A percentile compares a stretch with the other conserved stretches of the same genome.
Conservation (phyloP, 352 stramenopile genomes). For the Globisporangium rhizosaccharum region DNA sequence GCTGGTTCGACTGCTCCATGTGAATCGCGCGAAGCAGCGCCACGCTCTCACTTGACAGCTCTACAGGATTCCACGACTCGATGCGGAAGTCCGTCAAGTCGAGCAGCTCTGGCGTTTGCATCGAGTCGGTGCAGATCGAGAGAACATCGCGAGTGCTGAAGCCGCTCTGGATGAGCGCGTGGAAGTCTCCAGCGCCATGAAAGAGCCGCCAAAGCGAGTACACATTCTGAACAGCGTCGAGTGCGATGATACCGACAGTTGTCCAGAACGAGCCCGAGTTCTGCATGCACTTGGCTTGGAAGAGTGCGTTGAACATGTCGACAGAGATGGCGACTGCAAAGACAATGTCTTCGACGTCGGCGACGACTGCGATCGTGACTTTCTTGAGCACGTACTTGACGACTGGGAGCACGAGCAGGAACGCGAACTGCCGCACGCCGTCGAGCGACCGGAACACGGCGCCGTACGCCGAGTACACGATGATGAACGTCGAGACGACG, state of each 20-base stretch:
- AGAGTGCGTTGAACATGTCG: conserved; percentile 15
- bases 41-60: not conserved
- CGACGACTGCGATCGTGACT: not conserved
- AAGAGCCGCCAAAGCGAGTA: conserved; percentile 3
- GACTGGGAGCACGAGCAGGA: conserved; percentile 11
- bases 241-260: conserved; percentile 12
- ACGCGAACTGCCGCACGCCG: conserved; percentile 3
- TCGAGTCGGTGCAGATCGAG: not conserved
- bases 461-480: conserved; percentile 9
- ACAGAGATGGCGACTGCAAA: not conserved
- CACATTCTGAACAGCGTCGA: conserved; percentile 6
- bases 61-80: conserved; percentile 1
- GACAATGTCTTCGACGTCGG: conserved; percentile 7
- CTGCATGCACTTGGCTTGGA: conserved; percentile 20
- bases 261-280: conserved; percentile 9
- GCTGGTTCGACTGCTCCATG: conserved; percentile 3
- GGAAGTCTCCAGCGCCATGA: not conserved
- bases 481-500: not conserved
- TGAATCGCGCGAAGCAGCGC: not conserved
- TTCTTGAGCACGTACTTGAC: conserved; percentile 11
- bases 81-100: not conserved
- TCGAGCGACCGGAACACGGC: conserved; percentile 4
- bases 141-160: not conserved
- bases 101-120: not conserved
- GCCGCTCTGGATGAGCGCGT: not conserved